phyloP scores from a whole-genome alignment of 2,329 filamentous ascomycete species.

The Penicillium frequentans region DNA sequence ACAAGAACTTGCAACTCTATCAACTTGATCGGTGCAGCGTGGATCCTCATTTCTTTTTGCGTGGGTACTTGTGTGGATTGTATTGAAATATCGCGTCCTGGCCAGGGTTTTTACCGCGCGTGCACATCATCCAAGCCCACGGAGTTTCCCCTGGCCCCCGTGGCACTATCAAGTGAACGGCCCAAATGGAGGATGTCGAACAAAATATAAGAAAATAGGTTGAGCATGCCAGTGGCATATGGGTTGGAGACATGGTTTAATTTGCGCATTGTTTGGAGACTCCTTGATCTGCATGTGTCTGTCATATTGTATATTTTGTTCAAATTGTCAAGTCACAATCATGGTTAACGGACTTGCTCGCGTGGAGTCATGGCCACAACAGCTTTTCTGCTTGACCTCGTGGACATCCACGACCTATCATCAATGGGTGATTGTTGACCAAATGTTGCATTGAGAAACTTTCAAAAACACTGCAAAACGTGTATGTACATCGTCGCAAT shows the following conservation, averaged over 20 bases:
- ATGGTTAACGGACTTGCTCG: neutral
- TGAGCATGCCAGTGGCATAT: too few relatives aligned
- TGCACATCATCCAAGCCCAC: constrained; percentile 3
- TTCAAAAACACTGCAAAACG: too few relatives aligned
- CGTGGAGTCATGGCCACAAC: neutral
- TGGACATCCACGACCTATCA: neutral
- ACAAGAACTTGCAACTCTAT: too few relatives aligned
- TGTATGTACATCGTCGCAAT: neutral
- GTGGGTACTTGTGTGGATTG: neutral
- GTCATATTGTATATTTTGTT: neutral
- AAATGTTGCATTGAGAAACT: neutral
- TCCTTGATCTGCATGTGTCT: neutral
- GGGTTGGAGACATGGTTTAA: neutral
- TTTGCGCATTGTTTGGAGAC: neutral
- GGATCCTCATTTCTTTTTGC: neutral
- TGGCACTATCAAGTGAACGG: constrained; percentile 4
- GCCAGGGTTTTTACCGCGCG: constrained; percentile 24
- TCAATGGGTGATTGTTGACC: neutral
- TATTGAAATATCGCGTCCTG: constrained; percentile 5
- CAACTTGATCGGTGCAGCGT: neutral
- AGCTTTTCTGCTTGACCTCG: neutral
- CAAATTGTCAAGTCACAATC: neutral
- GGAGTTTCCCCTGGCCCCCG: constrained; percentile 23
- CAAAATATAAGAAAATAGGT: too few relatives aligned
- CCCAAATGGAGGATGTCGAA: constrained; percentile 23